A percentile compares a stretch with the other conserved stretches of the same genome.
phyloP scores from a whole-genome alignment of 2,329 filamentous ascomycete species.

The Fusarium anthophilum region DNA sequence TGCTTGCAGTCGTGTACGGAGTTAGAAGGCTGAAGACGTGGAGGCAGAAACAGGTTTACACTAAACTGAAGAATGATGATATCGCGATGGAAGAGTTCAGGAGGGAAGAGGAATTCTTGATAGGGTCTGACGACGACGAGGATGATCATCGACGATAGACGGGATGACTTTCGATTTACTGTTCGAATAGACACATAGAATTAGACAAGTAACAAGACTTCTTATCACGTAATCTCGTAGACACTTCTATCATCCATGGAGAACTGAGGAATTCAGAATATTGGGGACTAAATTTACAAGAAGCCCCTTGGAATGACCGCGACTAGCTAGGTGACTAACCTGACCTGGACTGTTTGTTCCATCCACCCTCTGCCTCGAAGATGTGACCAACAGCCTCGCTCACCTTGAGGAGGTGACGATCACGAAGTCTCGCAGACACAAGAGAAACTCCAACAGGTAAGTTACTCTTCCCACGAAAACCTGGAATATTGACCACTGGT shows the following conservation, averaged over 20 bases:
- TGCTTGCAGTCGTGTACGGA: conserved; percentile 14
- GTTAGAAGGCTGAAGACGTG: conserved; percentile 6
- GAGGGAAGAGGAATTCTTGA: conserved; percentile 32
- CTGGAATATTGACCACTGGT: conserved; percentile 70
- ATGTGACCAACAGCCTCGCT: conserved; percentile 48
- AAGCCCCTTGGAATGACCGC: neutral
- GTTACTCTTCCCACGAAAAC: conserved; percentile 60
- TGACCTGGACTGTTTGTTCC: neutral
- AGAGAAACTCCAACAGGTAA: conserved; percentile 69
- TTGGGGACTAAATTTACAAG: neutral
- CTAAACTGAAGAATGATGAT: conserved; percentile 34
- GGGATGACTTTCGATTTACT: neutral
- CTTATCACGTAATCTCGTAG: too few relatives aligned
- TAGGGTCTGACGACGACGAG: conserved; percentile 29
- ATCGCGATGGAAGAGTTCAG: conserved; percentile 50
- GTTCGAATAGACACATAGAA: neutral
- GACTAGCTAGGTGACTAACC: too few relatives aligned
- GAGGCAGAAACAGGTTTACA: conserved; percentile 28
- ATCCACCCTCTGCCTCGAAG: conserved; percentile 44
- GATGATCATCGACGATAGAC: neutral
- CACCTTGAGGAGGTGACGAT: conserved; percentile 55
- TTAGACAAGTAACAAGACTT: neutral
- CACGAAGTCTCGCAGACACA: conserved; percentile 57
- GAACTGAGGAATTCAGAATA: neutral
- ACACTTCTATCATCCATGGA: too few relatives aligned